These are phyloP conservation scores for Arabis alpina DNA, from an alignment of 345 rosid genomes.

Conservation along the genomic window DNA sequence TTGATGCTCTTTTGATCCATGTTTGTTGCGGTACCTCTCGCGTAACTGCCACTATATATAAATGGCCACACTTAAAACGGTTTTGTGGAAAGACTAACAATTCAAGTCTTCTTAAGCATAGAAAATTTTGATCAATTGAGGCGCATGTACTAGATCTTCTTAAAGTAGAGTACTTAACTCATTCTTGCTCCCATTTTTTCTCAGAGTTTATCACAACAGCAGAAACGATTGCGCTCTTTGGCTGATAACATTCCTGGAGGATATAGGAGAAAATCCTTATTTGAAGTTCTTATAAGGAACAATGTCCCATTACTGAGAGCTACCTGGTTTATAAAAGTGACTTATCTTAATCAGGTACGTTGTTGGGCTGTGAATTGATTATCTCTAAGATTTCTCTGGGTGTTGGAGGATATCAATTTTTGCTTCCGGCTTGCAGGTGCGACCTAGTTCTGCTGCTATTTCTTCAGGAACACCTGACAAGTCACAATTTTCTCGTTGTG, in stretches of 20 bases:
- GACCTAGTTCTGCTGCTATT: conserved; percentile 63
- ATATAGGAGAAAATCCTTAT: conserved; percentile 68
- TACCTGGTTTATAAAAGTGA: conserved; percentile 96
- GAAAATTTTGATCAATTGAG: conserved; percentile 15
- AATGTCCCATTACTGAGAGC: conserved; percentile 96
- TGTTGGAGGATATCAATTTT: conserved; percentile 40
- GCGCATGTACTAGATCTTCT: conserved; percentile 6
- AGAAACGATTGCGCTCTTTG: conserved; percentile 82
- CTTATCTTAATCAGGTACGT: conserved; percentile 94
- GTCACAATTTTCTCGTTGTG: conserved; percentile 69
- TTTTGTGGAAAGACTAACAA: conserved; percentile 2
- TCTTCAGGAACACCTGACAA: conserved; percentile 75
- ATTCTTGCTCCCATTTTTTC: conserved; percentile 25
- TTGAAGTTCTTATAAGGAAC: conserved; percentile 91
- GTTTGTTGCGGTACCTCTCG: conserved; percentile 19
- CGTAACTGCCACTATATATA: conserved; percentile 4
- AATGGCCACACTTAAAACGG: conserved; percentile 5
- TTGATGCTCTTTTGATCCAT: conserved; percentile 7
- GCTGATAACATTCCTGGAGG: conserved; percentile 94
- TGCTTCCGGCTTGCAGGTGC: conserved; percentile 63
- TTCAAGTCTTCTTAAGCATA: conserved; percentile 18
- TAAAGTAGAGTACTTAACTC: conserved; percentile 26
- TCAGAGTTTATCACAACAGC: conserved; percentile 87
- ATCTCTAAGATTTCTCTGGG: conserved; percentile 2
- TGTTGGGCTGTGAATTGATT: background rate